These are phyloP conservation scores for Eremothecium cymbalariae DNA, from an alignment of 1,139 yeast species.

Conservation along the genomic window DNA sequence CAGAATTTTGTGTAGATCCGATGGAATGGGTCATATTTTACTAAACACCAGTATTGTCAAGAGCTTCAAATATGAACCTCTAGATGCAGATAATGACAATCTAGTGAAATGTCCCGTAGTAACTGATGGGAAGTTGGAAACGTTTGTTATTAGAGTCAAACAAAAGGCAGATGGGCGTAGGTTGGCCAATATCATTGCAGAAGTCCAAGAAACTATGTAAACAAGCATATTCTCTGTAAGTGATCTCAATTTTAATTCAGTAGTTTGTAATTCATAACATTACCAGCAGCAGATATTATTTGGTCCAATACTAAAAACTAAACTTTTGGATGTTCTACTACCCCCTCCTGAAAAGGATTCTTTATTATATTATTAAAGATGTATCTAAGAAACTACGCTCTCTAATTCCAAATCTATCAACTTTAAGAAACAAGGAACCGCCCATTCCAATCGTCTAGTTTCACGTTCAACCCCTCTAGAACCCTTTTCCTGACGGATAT, in stretches of 20 bases:
- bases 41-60: constrained; percentile 53
- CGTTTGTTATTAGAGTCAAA: constrained; percentile 68
- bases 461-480: constrained; percentile 40
- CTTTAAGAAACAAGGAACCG: constrained; percentile 15
- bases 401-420: constrained; percentile 17
- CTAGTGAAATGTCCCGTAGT: constrained; percentile 52
- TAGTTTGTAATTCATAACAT: constrained; percentile 2
- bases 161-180: constrained; percentile 60
- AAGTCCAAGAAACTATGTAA: constrained; percentile 32
- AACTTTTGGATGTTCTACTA: constrained; percentile 2
- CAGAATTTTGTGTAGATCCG: constrained; percentile 76
- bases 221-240: too few species aligned
- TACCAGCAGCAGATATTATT: too few species aligned
- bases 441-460: constrained; percentile 62
- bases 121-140: constrained; percentile 40
- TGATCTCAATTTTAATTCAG: too few species aligned
- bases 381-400: constrained; percentile 1
- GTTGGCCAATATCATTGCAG: constrained; percentile 48
- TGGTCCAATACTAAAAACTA: constrained; percentile 2
- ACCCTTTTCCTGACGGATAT: constrained; percentile 38
- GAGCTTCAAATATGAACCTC: constrained; percentile 44
- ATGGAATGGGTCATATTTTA: constrained; percentile 77
- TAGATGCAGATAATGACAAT: constrained; percentile 45
- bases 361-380: background rate
- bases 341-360: too few species aligned